Base-by-base conservation (phyloP, 1,139 yeast species). In the Debaryomyces nepalensis region DNA sequence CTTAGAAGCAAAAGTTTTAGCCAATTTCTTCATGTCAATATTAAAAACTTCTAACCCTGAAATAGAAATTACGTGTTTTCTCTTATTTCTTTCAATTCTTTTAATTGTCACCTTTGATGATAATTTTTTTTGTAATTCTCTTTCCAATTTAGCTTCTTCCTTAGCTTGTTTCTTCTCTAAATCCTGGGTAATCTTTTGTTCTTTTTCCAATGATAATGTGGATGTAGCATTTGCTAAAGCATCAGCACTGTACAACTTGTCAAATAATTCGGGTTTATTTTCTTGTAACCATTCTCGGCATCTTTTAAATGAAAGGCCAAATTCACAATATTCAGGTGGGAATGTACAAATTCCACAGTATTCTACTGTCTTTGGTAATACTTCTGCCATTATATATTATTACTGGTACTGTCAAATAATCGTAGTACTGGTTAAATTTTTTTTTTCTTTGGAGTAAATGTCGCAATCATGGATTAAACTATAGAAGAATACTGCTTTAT, bases 291-390 rank as follows among this genome's bases (percentile, higher is more conserved):
- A 90, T 29, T 78, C 82, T 55, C 85, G 87, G 68, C 99, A 91
- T 59, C 89, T 81, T 58, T 84, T 84, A 63, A 86, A 75, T 30
- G 84, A 75, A 37, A 87, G 87, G 10, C 96, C 95, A 61, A 90
- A 91, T 61, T 91, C 98, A 69, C 99, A 91, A 67, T 84, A 91
- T 65, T 90, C 98, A 2, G 93, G 93, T 11, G 97, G 97, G 58
- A 81, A 84, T 0, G 90, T 68, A 64, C 98, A 91, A 7, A 90
- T 78, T 4, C 83, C 93, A 64, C 98, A 91, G 68, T 91, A 90
- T 9, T 77, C 56, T 14, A 82, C 75, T 21, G 66, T 55, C 52
- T 66, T 73, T 11, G 86, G 79, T 30, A 46, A 51, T 19, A 66
- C 57, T 52, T 68, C 72, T 5, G 73, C 48, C 77, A 71, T 70